Conservation (phyloP, 2,329 filamentous ascomycete genomes). For the Bipolaris zeicola region DNA sequence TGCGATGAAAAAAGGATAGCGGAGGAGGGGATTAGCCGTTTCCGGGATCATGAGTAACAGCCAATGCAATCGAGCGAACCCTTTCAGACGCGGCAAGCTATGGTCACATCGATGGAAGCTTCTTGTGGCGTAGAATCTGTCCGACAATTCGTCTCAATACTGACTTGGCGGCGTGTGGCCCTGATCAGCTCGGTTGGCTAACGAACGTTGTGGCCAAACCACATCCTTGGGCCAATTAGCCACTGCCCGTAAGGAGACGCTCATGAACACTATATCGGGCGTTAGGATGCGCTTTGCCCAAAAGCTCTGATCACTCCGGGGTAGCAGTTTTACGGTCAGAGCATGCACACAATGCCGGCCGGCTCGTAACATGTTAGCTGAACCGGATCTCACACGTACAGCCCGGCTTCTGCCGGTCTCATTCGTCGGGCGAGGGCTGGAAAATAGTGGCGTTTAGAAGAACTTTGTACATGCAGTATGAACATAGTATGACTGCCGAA, state of each 20-base stretch:
- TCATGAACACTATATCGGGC: constrained; percentile 6
- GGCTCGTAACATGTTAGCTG: constrained; percentile 20
- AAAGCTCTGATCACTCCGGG: constrained; percentile 31
- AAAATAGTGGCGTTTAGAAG: constrained; percentile 7
- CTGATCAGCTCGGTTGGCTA: constrained; percentile 20
- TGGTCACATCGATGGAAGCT: constrained; percentile 26
- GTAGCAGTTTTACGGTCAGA: constrained; percentile 21
- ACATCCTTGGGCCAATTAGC: constrained; percentile 19
- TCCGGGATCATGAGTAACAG: constrained; percentile 16
- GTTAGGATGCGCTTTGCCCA: constrained; percentile 19
- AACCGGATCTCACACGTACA: constrained; percentile 13
- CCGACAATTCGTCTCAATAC: constrained; percentile 24
- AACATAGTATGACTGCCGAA: not conserved
- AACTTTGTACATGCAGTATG: not conserved
- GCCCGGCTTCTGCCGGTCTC: constrained; percentile 22
- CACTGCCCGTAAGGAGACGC: constrained; percentile 10
- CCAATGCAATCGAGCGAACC: constrained; percentile 18
- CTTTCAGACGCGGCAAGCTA: constrained; percentile 15
- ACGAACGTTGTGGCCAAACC: constrained; percentile 14
- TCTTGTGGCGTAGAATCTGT: constrained; percentile 25
- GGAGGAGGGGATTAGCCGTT: constrained; percentile 14
- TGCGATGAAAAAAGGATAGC: constrained; percentile 2
- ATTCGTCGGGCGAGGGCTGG: constrained; percentile 16
- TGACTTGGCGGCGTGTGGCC: constrained; percentile 21
- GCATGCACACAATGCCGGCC: constrained; percentile 20